Conservation (phyloP, 2,329 filamentous ascomycete species). For the Fusarium sp. region DNA sequence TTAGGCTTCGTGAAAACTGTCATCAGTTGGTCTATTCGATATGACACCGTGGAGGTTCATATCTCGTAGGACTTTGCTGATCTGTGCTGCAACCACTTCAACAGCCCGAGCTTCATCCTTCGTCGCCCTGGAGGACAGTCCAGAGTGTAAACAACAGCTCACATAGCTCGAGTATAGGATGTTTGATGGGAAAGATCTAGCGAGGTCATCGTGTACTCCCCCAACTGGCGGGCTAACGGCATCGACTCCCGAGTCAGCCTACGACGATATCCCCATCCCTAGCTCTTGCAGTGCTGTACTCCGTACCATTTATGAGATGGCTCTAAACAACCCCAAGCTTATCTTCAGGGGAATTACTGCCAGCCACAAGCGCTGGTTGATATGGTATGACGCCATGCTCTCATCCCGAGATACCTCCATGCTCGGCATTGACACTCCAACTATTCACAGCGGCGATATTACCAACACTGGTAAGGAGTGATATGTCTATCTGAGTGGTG, state of each 20-base stretch:
- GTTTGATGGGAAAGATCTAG: conserved; percentile 42
- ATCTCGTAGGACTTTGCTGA: conserved; percentile 52
- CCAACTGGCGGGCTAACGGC: conserved; percentile 34
- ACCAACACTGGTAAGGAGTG: conserved; percentile 74
- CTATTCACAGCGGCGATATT: conserved; percentile 64
- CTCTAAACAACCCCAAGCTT: conserved; percentile 48
- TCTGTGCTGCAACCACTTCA: conserved; percentile 57
- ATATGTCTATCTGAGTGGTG: conserved; percentile 61
- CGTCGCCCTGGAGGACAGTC: conserved; percentile 68
- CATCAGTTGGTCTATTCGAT: background rate
- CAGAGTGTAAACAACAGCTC: conserved; percentile 59
- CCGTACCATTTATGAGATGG: conserved; percentile 50
- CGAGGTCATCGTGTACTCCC: conserved; percentile 39
- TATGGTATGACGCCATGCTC: conserved; percentile 44
- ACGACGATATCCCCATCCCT: conserved; percentile 59
- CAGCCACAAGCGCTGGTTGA: conserved; percentile 57
- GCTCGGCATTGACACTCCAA: conserved; percentile 43
- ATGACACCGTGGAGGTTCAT: conserved; percentile 49
- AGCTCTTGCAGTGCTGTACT: conserved; percentile 30
- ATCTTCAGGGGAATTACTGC: background rate
- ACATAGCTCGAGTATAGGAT: conserved; percentile 35
- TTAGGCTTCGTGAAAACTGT: background rate
- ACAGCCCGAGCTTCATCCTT: conserved; percentile 63
- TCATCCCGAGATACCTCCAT: conserved; percentile 35
- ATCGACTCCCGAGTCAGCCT: conserved; percentile 48